Base-by-base conservation (phyloP, 495 filamentous ascomycete genomes). In the Annulohypoxylon stygium region DNA sequence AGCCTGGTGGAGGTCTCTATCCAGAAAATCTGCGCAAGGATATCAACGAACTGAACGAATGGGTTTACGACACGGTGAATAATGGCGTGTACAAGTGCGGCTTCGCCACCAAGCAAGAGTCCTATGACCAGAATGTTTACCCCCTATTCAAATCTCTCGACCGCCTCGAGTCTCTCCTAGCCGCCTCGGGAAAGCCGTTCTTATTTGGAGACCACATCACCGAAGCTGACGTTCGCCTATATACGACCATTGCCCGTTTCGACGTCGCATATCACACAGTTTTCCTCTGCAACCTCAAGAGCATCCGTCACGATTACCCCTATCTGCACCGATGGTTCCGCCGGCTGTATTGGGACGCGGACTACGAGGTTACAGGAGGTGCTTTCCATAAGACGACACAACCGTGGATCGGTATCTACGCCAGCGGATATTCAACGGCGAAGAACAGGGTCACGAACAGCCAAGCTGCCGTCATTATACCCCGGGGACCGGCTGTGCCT, bases 61-160 rank as follows among this genome's bases (percentile, higher is more conserved):
- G 93, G 93, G 90, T 91, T 66, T 96, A 96, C 81, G 86, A 92
- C 74, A 88, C 91, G 67, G 85, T 97, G 78, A 97, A 97, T 79
- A 94, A 95, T 77, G 94, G 93, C 41, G 93, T 97, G 36, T 97
- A 97, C 83, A 81, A 83, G 67, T 73, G 76, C 30, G 82, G 82
- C 11, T 83, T 83, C 61, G 80, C 80, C 20, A 74, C 66, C 8
- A 88, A 86, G 1, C 90, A 95, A 82, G 88, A 90, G 78, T 90
- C 91, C 7, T 94, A 93, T 79, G 89, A 91, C 58, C 84, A 85
- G 48, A 87, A 88, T 68, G 86, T 94, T 0, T 82, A 79, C 12
- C 86, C 86, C 2, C 87, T 96, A 54, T 96, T 96, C 82, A 75
- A 78, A 54, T 88, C 90, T 1, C 88, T 96, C 48, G 90, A 93